Evolutionary conservation across 2,329 filamentous ascomycete genomes (phyloP).

Genomic region (Aschersonia sp.): DNA sequence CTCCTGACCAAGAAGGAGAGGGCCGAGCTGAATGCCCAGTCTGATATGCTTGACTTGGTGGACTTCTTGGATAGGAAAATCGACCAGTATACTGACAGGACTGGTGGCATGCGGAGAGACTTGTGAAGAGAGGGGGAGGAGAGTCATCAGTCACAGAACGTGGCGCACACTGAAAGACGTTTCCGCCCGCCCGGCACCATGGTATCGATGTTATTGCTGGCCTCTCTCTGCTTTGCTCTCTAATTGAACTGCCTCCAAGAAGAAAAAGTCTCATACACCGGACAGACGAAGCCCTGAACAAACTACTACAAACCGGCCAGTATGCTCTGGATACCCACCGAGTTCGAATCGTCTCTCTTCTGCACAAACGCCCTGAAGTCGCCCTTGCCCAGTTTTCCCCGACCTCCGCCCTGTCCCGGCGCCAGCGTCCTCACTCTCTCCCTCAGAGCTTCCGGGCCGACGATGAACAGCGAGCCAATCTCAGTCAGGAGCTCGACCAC

Average conservation of each 20-base stretch:
- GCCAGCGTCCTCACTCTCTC: conserved; percentile 52
- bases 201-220: too few relatives aligned
- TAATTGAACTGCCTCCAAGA: not conserved
- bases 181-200: not conserved
- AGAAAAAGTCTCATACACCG: not conserved
- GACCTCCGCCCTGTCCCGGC: conserved; percentile 23
- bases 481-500: conserved; percentile 79
- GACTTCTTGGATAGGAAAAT: conserved; percentile 44
- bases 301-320: conserved; percentile 44
- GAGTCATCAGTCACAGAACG: not conserved
- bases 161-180: not conserved
- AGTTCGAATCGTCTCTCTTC: conserved; percentile 70
- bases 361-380: conserved; percentile 76
- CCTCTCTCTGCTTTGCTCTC: not conserved
- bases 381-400: conserved; percentile 45
- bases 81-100: conserved; percentile 17
- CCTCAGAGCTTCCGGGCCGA: conserved; percentile 64
- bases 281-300: not conserved
- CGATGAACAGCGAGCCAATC: conserved; percentile 90
- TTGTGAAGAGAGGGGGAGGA: conserved; percentile 8
- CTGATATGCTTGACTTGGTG: conserved; percentile 41
- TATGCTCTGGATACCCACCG: conserved; percentile 69
- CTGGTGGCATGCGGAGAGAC: conserved; percentile 16
- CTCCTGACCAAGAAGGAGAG: conserved; percentile 45
- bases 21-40: conserved; percentile 29